These are phyloP conservation scores for Diutina pseudorugosa DNA, from an alignment of 1,139 yeast species.

Conservation along the genomic window DNA sequence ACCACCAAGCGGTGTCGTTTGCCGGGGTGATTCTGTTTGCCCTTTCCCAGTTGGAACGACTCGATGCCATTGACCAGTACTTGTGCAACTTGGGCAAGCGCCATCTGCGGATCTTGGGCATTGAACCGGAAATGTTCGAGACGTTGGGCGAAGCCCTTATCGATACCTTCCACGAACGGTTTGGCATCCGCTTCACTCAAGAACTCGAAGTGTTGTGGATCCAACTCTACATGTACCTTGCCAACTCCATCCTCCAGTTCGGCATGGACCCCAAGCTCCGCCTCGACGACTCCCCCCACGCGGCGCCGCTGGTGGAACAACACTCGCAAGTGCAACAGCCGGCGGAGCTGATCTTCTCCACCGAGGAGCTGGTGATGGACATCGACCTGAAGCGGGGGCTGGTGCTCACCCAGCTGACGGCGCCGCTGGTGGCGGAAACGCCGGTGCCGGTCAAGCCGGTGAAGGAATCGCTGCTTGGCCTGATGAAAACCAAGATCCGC, in stretches of 20 bases:
- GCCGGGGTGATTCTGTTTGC: conserved; percentile 70
- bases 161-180: conserved; percentile 63
- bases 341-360: neutral
- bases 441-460: neutral
- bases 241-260: conserved; percentile 52
- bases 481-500: conserved; percentile 7
- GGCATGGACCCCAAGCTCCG: conserved; percentile 44
- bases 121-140: conserved; percentile 62
- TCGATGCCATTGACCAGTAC: conserved; percentile 41
- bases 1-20: conserved; percentile 65
- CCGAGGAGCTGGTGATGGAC: conserved; percentile 1
- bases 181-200: conserved; percentile 30
- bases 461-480: neutral
- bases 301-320: neutral
- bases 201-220: conserved; percentile 59
- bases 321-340: neutral
- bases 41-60: conserved; percentile 32
- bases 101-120: conserved; percentile 64
- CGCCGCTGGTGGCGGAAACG: conserved; percentile 1
- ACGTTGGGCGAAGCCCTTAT: conserved; percentile 71
- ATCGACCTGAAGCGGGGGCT: neutral
- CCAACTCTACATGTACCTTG: conserved; percentile 34
- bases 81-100: conserved; percentile 57
- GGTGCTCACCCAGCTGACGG: neutral
- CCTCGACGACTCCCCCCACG: neutral